Evolutionary conservation across 1,139 yeast species (phyloP).

Genomic region (Debaryomyces sp.): DNA sequence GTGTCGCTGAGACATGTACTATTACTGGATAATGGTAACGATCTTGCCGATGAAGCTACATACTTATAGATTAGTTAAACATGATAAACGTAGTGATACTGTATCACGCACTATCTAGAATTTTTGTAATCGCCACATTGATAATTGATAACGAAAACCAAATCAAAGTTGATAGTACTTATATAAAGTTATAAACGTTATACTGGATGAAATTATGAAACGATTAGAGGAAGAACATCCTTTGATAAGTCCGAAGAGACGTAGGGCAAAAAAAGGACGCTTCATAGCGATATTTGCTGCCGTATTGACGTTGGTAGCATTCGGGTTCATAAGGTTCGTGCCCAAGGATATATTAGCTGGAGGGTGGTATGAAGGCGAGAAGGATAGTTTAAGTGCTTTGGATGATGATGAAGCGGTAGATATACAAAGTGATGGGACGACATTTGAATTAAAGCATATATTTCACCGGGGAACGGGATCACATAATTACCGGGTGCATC

Average conservation of each 20-base stretch:
- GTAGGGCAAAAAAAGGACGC: background rate
- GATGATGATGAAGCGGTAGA: background rate
- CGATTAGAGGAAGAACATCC: background rate
- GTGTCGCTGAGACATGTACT: conserved; percentile 29
- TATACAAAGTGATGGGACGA: conserved; percentile 3
- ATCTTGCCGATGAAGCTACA: conserved; percentile 10
- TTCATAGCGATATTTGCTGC: background rate
- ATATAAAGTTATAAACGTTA: background rate
- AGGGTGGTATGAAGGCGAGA: background rate
- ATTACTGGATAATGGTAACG: conserved; percentile 12
- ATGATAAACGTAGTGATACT: background rate
- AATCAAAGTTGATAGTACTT: background rate
- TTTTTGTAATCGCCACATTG: conserved; percentile 7
- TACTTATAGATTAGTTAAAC: conserved; percentile 10
- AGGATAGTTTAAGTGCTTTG: background rate
- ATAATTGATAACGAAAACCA: conserved; percentile 2
- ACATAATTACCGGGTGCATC: conserved; percentile 34
- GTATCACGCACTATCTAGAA: conserved; percentile 3
- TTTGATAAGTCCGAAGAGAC: background rate
- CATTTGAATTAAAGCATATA: conserved; percentile 46
- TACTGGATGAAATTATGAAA: conserved; percentile 4
- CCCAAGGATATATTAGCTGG: background rate
- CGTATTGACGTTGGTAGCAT: background rate
- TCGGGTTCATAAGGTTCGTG: background rate
- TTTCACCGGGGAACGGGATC: conserved; percentile 55